Percentiles rank a stretch among this genome's conserved stretches.
Evolutionary conservation across 164 flowering plant genomes (phyloP).

Genomic region (Pachysandra terminalis): DNA sequence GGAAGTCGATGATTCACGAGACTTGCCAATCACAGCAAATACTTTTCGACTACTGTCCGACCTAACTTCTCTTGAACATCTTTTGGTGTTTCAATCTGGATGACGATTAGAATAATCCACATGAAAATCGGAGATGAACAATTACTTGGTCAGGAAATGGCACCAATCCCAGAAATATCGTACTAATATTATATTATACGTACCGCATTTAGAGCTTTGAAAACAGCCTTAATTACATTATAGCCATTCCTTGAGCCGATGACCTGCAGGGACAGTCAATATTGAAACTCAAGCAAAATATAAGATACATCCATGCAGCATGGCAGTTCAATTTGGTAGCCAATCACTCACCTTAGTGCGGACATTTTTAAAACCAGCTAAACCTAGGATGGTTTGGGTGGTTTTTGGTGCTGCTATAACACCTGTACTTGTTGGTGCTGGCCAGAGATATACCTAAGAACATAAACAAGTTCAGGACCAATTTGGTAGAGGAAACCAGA

Average conservation of each 20-base stretch:
- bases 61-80: slow-evolving; percentile 75
- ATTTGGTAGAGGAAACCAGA: too few relatives aligned
- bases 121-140: background rate
- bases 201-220: slow-evolving; percentile 45
- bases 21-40: slow-evolving; percentile 34
- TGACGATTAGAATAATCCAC: background rate
- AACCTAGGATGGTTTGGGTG: slow-evolving; percentile 48
- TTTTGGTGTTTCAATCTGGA: slow-evolving; percentile 68
- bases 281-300: background rate
- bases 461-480: background rate
- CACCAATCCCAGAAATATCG: background rate
- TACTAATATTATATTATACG: background rate
- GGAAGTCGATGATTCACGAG: too few relatives aligned
- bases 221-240: slow-evolving; percentile 62
- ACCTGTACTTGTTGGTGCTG: slow-evolving; percentile 52
- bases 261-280: slow-evolving; percentile 31
- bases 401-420: slow-evolving; percentile 56
- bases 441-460: slow-evolving; percentile 67
- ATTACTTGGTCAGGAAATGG: background rate
- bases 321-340: too few relatives aligned
- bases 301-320: too few relatives aligned
- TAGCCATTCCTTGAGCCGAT: slow-evolving; percentile 68
- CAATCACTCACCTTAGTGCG: slow-evolving; percentile 54
- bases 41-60: slow-evolving; percentile 62
- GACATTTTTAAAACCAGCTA: slow-evolving; percentile 69